Base-by-base conservation (phyloP, 78 protist genomes). In the Dictyostelium intermedium region DNA sequence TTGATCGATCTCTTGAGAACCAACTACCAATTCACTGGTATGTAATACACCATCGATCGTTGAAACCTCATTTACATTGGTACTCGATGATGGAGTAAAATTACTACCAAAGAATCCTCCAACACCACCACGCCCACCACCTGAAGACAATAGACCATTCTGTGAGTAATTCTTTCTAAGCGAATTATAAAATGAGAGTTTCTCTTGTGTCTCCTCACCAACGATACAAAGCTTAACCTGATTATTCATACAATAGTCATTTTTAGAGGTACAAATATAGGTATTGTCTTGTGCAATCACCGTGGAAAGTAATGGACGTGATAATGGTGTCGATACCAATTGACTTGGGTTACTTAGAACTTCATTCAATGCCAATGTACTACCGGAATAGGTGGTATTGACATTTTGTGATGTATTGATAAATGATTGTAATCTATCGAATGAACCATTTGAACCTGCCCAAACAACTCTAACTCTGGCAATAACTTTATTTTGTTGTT, bases 181-280 rank as follows among this genome's bases (percentile, higher is more conserved):
- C 10, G 34, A 41, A 76, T 78, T 80, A 23, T 61, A 80, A 4
- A 89, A 47, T 43, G 39, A 18, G 1, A 80, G 16, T 34, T 89
- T 89, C 30, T 89, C 94, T 34, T 41, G 34, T 5, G 47, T 80
- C 37, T 89, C 94, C 3, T 89, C 94, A 70, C 94, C 94, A 45
- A 89, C 87, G 43, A 89, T 50, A 50, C 94, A 89, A 3, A 89
- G 82, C 25, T 89, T 89, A 70, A 89, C 94, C 53, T 89, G 86
- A 66, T 80, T 89, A 47, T 89, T 89, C 20, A 80, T 45, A 80
- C 94, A 89, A n/a, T 56, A 61, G 35, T 82, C 86, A 56, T 56
- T 27, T 82, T 82, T 47, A 20, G 86, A 45, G 0, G 25, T 60
- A 35, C 86, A 82, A 34, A 35, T 23, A 32, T 18, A 34, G 0